These are phyloP conservation scores for Manihot esculenta DNA, from an alignment of 441 rosid species.

Conservation along the genomic window DNA sequence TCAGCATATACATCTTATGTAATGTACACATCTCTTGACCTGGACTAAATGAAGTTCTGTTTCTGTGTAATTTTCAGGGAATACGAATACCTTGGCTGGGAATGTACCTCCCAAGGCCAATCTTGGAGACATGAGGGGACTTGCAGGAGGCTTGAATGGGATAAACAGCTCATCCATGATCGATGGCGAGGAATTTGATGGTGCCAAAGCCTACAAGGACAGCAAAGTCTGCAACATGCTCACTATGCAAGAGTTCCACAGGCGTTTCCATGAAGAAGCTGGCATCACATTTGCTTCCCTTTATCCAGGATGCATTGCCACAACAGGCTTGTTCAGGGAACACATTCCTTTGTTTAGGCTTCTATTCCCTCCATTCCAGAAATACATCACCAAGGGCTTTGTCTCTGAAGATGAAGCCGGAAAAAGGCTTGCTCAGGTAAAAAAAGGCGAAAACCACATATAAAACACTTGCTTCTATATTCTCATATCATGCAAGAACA, in stretches of 20 bases:
- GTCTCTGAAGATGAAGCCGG: slow-evolving; percentile 57
- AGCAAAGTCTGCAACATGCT: slow-evolving; percentile 69
- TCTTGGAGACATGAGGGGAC: slow-evolving; percentile 60
- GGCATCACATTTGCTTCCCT: slow-evolving; percentile 54
- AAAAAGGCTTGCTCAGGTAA: slow-evolving; percentile 54
- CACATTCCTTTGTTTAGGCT: no score
- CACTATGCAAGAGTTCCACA: slow-evolving; percentile 26
- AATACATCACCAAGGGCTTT: slow-evolving; percentile 57
- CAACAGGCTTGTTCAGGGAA: slow-evolving; percentile 46
- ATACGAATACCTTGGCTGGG: slow-evolving; percentile 58
- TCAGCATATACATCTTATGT: no score
- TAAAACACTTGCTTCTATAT: background rate
- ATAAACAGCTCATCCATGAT: slow-evolving; percentile 52
- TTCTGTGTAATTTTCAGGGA: slow-evolving; percentile 30
- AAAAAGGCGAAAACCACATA: background rate
- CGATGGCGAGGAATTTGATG: slow-evolving; percentile 54
- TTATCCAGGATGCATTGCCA: slow-evolving; percentile 64
- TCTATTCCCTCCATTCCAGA: slow-evolving; percentile 50
- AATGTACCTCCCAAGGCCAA: slow-evolving; percentile 58
- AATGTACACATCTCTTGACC: background rate
- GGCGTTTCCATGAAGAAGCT: slow-evolving; percentile 52
- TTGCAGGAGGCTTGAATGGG: slow-evolving; percentile 46
- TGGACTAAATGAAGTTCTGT: slow-evolving; percentile 15
- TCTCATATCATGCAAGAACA: background rate
- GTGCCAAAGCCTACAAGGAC: slow-evolving; percentile 66